A percentile compares a stretch with the other conserved stretches of the same genome.
Conservation (phyloP, 192 early-diverging fungal genomes). For the Coemansia sp. region DNA sequence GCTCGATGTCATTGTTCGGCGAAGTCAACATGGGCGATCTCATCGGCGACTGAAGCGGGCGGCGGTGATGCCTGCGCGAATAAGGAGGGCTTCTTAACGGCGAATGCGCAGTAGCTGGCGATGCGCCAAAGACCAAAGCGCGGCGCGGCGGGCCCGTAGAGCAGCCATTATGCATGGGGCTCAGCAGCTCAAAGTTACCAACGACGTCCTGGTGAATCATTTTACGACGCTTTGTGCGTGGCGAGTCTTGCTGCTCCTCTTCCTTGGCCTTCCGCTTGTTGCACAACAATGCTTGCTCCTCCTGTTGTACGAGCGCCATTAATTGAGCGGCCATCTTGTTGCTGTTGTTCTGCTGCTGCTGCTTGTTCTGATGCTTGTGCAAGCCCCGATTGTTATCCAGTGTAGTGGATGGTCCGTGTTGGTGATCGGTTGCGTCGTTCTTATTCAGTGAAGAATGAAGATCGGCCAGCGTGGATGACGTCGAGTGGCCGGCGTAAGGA, state of each 20-base stretch:
- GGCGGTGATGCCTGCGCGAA: neutral
- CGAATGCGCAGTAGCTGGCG: neutral
- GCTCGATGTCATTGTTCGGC: neutral
- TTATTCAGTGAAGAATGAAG: neutral
- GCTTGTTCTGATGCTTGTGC: too few relatives aligned
- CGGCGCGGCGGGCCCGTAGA: neutral
- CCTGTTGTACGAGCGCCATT: conserved; percentile 2
- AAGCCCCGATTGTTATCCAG: too few relatives aligned
- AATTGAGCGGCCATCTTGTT: neutral
- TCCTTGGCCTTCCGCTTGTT: conserved; percentile 34
- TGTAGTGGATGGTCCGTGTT: conserved; percentile 3
- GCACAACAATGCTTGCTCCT: neutral
- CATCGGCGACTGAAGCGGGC: neutral
- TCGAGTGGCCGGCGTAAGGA: conserved; percentile 11
- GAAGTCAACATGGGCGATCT: neutral
- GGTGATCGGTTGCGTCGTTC: neutral
- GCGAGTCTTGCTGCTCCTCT: conserved; percentile 38
- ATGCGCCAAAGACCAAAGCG: neutral
- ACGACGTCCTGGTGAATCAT: conserved; percentile 26
- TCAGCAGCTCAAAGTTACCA: conserved; percentile 3
- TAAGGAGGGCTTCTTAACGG: neutral
- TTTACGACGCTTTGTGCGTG: conserved; percentile 42
- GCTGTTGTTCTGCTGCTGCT: too few relatives aligned
- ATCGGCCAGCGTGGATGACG: conserved; percentile 13
- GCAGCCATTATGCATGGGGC: neutral